These are phyloP conservation scores for Saccharum hybrid DNA, from an alignment of 202 grass and related monocot species.

Conservation along the genomic window DNA sequence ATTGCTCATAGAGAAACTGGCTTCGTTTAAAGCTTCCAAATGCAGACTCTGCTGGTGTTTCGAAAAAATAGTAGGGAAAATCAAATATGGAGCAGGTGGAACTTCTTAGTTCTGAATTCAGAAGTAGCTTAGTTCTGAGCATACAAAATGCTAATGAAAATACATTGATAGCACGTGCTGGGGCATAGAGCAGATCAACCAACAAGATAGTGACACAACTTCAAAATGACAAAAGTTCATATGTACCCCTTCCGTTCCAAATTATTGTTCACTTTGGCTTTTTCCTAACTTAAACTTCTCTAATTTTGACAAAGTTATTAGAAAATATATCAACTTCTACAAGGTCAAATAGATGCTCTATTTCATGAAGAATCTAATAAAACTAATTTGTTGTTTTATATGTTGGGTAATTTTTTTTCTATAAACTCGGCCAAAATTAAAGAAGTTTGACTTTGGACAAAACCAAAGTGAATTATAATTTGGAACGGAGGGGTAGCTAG, in stretches of 20 bases:
- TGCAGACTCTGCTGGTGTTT: neutral
- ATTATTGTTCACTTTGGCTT: neutral
- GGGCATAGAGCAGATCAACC: constrained; percentile 12
- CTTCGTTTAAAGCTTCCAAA: neutral
- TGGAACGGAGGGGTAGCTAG: neutral
- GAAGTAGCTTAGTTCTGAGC: constrained; percentile 20
- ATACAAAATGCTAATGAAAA: neutral
- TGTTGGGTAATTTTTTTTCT: neutral
- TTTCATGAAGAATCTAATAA: neutral
- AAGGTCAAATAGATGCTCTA: neutral
- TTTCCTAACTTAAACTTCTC: neutral
- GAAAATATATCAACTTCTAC: neutral
- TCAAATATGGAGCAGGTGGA: neutral
- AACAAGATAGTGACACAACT: neutral
- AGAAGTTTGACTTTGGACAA: neutral
- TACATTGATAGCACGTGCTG: neutral
- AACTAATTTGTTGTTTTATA: neutral
- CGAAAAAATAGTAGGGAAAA: neutral
- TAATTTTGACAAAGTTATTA: neutral
- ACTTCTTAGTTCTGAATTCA: neutral
- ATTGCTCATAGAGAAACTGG: neutral
- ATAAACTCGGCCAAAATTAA: neutral
- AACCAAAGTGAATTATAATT: neutral
- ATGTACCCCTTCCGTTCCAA: neutral
- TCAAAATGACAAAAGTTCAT: neutral